Evolutionary conservation across 371 early-diverging fungal genomes (phyloP).

Genomic region (Globomyces sp.): DNA sequence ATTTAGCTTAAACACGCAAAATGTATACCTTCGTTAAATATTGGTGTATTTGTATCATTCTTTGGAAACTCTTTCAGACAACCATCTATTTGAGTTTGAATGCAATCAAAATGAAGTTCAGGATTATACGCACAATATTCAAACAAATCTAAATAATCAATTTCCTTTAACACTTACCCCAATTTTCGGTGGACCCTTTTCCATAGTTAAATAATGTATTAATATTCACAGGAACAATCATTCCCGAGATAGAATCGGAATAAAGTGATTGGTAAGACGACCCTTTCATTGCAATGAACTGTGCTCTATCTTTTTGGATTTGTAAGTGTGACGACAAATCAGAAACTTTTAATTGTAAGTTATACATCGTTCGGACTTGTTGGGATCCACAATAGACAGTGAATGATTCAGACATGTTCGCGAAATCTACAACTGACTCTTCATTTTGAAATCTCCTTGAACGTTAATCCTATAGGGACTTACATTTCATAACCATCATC

Average conservation of each 20-base stretch:
- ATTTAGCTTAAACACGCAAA: neutral
- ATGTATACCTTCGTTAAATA: neutral
- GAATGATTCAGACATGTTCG: slow-evolving; percentile 3
- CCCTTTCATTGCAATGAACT: neutral
- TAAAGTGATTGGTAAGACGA: neutral
- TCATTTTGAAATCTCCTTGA: no score
- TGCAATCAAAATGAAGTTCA: slow-evolving; percentile 4
- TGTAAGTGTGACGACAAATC: neutral
- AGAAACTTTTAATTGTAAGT: slow-evolving; percentile 2
- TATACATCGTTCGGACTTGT: slow-evolving; percentile 2
- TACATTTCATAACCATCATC: neutral
- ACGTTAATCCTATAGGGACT: neutral
- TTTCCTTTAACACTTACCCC: no score
- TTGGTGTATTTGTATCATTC: no score
- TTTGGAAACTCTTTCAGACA: no score
- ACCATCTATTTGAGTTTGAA: neutral
- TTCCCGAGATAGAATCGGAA: neutral
- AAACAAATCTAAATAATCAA: neutral
- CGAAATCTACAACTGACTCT: neutral
- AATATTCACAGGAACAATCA: neutral
- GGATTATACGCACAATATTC: slow-evolving; percentile 4
- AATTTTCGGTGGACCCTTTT: neutral
- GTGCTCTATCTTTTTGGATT: neutral
- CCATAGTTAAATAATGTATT: neutral
- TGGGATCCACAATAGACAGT: slow-evolving; percentile 8